Base-by-base conservation (phyloP, 1,284 basidiomycete species). In the Mycosarcoma maydis region DNA sequence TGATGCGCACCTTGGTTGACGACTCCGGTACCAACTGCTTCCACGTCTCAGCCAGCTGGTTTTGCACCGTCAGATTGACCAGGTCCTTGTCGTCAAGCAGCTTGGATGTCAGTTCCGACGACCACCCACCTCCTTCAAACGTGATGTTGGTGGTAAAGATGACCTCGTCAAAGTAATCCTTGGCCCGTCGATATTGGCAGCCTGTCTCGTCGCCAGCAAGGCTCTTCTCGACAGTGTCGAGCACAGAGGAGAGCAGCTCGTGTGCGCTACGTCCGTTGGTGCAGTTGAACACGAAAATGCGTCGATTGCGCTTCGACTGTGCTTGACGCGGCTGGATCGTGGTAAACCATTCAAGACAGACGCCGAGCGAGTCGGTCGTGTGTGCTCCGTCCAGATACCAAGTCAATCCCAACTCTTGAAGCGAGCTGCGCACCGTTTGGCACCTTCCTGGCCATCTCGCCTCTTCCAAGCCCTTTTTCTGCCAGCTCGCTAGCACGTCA, bases 361-460 rank as follows among this genome's bases (percentile, higher is more conserved):
- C 92, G 40, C 87, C 86, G 26, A 99, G 85, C 76, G 92, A 96
- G 81, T 98, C 96, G 13, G 87, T 84, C 0, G 96, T 99, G 82
- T 98, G 96, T 13, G 95, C 94, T 1, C 96, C 96, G 81, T 98
- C 96, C 22, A 98, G 85, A 81, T 90, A 92, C 93, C 94, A 98
- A 1, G 87, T 91, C 10, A 87, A 84, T 5, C 80, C 76, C 3
- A 80, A 36, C 9, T 44, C 44, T 11, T 14, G 16, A 2, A 37
- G 46, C 69, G 92, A 90, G 16, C 34, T 53, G 3, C 72, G 60
- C 7, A 96, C 88, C 1, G 86, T 87, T 83, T 99, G 96, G 82
- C 96, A 99, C 37, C 96, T 87, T n/a, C 96, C 96, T 3, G 96
- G 95, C 95, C 95, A 99, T 59, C 85, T 87, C 0, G 94, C 87